Evolutionary conservation across 257 asterid genomes (phyloP), one percentile per base, ranked within the genome.

Genomic region (Solanum sejunctum): DNA sequence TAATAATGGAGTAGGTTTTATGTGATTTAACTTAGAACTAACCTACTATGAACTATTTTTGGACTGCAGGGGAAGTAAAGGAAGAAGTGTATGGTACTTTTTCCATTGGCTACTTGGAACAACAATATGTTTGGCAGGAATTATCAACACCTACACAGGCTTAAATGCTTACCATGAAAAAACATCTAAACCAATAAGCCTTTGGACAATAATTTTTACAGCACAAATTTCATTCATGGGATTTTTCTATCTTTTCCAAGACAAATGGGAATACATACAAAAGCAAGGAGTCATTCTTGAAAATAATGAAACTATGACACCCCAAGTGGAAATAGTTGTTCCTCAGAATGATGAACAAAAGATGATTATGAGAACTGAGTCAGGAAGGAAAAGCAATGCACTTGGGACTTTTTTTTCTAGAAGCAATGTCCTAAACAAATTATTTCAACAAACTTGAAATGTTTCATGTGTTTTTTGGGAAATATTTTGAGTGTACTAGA

Each of bases 101-200:
- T 73, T 87, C 83, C 99, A 94, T 86, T 94, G 98, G 98, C 85
- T 94, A 63, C 88, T 92, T 20, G 98, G 99, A 43, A 94, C 97
- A 84, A 83, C 90, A 51, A 80, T 87, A 71, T 89, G 88, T 52
- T 83, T 93, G 84, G 93, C 89, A 41, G 99, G 94, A 55, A 89
- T 89, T 32, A 77, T 93, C 83, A 95, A 94, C 41, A 89, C 92
- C 17, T 94, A 92, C 89, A 92, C 97, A 45, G 98, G 99, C 16
- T 86, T 94, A 56, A 90, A 88, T 21, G 97, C 98, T 47, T 94
- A 91, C 81, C 93, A 88, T 64, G 82, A 85, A 28, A 94, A 83
- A 80, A 95, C 94, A 60, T 92, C 96, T 83, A 91, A 84, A 51
- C 89, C 92, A 43, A 87, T 85, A 80, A 87, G 83, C 11, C 91